These are phyloP conservation scores for Ormosia semicastrata DNA, from an alignment of 306 rosid genomes.

Conservation along the genomic window DNA sequence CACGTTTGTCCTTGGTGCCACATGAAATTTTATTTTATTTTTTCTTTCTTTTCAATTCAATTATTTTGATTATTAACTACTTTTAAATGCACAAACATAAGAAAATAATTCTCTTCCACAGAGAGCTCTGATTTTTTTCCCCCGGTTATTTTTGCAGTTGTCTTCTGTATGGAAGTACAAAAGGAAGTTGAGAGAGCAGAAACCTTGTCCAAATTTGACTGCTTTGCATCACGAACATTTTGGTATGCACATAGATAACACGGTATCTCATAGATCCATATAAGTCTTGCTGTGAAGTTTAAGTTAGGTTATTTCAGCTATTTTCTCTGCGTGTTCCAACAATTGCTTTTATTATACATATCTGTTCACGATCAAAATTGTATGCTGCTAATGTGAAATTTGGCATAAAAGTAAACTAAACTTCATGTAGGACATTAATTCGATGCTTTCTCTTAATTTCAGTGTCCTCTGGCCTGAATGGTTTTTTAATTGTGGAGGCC, in stretches of 20 bases:
- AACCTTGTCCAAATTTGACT: slow-evolving; percentile 75
- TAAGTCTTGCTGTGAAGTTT: not conserved
- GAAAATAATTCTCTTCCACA: not conserved
- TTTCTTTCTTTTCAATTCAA: not conserved
- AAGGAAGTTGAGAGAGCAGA: slow-evolving; percentile 82
- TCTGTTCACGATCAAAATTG: not conserved
- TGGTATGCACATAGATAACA: slow-evolving; percentile 43
- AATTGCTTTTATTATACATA: not conserved
- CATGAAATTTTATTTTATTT: not conserved
- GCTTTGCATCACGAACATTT: slow-evolving; percentile 46
- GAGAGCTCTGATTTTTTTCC: not conserved
- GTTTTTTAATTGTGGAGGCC: slow-evolving; percentile 87
- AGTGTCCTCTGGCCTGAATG: slow-evolving; percentile 58
- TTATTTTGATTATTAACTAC: not conserved
- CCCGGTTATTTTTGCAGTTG: slow-evolving; percentile 49
- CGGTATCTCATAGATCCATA: not conserved
- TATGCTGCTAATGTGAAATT: slow-evolving; percentile 12
- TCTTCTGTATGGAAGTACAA: slow-evolving; percentile 85
- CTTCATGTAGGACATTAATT: not conserved
- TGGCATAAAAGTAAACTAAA: not conserved
- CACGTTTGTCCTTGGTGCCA: not conserved
- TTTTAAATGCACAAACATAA: not conserved
- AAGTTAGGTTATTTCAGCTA: not conserved
- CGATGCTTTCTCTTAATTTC: slow-evolving; percentile 35
- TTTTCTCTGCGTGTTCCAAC: not conserved